Evolutionary conservation across 2,329 filamentous ascomycete genomes (phyloP).

Genomic region (Pseudohalonectria lignicola): DNA sequence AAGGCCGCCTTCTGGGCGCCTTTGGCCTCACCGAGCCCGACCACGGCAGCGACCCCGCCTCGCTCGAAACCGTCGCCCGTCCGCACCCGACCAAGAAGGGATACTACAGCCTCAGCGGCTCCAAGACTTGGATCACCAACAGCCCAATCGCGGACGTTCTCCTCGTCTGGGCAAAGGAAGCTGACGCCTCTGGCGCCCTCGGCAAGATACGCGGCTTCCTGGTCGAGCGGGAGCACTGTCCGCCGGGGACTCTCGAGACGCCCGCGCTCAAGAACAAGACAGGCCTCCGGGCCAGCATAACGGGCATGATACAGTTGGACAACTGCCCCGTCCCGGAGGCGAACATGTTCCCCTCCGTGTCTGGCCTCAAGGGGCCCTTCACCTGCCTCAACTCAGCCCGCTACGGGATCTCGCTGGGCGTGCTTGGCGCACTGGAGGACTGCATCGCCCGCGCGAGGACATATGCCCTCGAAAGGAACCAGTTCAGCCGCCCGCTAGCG

Average conservation of each 20-base stretch:
- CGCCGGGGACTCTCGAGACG: slow-evolving; percentile 80
- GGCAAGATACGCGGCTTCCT: slow-evolving; percentile 93
- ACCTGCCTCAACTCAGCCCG: slow-evolving; percentile 88
- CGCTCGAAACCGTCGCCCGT: slow-evolving; percentile 71
- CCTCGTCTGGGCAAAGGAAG: slow-evolving; percentile 84
- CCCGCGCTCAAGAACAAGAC: slow-evolving; percentile 93
- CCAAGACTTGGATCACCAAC: slow-evolving; percentile 90
- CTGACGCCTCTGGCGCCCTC: slow-evolving; percentile 45
- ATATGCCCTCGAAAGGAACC: slow-evolving; percentile 86
- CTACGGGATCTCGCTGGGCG: slow-evolving; percentile 87
- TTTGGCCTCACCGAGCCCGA: slow-evolving; percentile 84
- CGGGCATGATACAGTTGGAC: slow-evolving; percentile 96
- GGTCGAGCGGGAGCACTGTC: slow-evolving; percentile 75
- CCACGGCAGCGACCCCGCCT: slow-evolving; percentile 77
- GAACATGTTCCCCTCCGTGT: slow-evolving; percentile 89
- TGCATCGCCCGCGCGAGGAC: slow-evolving; percentile 69
- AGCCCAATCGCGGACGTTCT: slow-evolving; percentile 74
- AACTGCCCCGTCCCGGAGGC: slow-evolving; percentile 76
- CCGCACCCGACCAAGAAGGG: slow-evolving; percentile 69
- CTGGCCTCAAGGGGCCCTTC: slow-evolving; percentile 83
- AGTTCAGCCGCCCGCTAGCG: slow-evolving; percentile 90
- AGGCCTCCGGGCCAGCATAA: slow-evolving; percentile 83
- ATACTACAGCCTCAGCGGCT: slow-evolving; percentile 61
- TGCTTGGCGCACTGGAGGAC: slow-evolving; percentile 90
- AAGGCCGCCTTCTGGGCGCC: slow-evolving; percentile 65